Base-by-base conservation (phyloP, 2,329 filamentous ascomycete genomes). In the Pseudonectria foliicola region DNA sequence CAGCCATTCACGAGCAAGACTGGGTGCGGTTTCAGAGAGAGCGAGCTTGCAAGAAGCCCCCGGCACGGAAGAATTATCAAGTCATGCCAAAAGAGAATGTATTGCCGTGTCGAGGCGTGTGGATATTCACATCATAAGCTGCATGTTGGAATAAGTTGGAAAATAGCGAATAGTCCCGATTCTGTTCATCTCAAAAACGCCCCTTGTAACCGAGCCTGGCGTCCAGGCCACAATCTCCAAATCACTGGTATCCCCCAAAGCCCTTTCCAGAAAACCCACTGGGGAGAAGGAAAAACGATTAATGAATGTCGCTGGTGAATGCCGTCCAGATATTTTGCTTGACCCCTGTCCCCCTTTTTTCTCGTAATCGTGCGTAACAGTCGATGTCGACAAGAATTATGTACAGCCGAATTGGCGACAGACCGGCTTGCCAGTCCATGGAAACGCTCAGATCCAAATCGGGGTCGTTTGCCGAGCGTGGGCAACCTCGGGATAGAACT, bases 401-500 rank as follows among this genome's bases (percentile, higher is more conserved):
- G 39, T 57, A 59, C 55, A 55, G 44, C 48, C 43, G 48, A 57
- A 55, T 42, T 25, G 40, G 43, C 40, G 37, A 26, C 27, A 35
- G 33, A 42, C 46, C 35, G 35, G 38, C 24, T 34, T 33, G 34
- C 37, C 40, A 38, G 44, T 34, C 16, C 29, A 38, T 34, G 27
- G 25, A 29, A 31, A 13, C 24, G 31, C 30, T 48, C 49, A 76
- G 44, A 77, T 77, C 73, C 73, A 77, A 34, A 69, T 41, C 10
- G 60, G 53, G 13, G 55, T 57, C 10, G 62, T 42, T 12, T 60
- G 50, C 27, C 56, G 52, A 34, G 53, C 46, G 30, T 59, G 53
- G 13, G 33, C 50, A 13, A 53, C 41, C 28, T 64, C 61, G 10
- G 53, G 66, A 53, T 83, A 81, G 56, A 82, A 77, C 39, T 67